Evolutionary conservation across 2,329 filamentous ascomycete species (phyloP).

Genomic region (Trichoderma hamatum): DNA sequence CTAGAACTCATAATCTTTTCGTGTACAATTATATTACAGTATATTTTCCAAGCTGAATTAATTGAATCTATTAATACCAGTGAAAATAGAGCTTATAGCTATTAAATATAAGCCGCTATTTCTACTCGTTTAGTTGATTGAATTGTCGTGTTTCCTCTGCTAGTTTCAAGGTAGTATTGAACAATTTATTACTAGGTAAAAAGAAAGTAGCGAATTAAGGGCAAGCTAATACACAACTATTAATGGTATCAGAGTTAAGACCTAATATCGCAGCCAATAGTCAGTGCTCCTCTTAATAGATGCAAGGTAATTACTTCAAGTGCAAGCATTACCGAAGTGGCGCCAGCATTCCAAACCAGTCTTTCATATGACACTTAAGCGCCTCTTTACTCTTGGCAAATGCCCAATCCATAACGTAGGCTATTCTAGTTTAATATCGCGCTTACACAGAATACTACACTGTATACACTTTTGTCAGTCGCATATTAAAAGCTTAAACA

Average conservation of each 20-base stretch:
- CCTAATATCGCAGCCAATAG: background rate
- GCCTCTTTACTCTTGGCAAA: background rate
- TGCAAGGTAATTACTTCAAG: background rate
- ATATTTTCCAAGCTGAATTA: background rate
- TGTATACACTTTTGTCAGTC: background rate
- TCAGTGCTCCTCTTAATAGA: no score
- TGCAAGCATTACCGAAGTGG: background rate
- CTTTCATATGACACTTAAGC: background rate
- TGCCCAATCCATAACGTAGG: background rate
- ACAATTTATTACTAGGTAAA: background rate
- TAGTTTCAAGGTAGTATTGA: background rate
- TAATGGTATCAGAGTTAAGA: background rate
- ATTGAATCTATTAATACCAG: background rate
- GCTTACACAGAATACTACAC: background rate
- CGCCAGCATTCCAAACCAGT: background rate
- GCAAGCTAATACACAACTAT: background rate
- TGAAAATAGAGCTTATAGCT: background rate
- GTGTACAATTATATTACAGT: background rate
- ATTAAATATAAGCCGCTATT: background rate
- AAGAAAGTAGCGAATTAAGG: background rate
- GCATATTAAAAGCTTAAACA: background rate
- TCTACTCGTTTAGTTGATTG: background rate
- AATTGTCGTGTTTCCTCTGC: background rate
- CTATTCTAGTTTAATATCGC: background rate
- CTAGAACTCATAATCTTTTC: background rate